Conservation (phyloP, 2,329 filamentous ascomycete genomes). For the Penicillium sp. region DNA sequence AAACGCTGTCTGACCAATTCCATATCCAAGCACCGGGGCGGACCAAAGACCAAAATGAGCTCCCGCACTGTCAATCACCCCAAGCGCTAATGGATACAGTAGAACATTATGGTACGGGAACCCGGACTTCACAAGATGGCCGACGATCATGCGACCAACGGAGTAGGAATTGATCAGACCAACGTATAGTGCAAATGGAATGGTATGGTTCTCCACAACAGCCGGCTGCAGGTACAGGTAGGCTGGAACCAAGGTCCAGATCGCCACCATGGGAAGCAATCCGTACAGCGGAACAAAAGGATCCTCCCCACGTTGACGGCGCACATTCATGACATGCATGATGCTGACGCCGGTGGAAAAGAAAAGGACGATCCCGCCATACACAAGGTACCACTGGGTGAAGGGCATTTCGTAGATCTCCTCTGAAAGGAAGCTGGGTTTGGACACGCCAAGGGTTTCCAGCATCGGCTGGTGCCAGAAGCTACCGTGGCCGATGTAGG, state of each 20-base stretch:
- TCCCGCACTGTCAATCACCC: slow-evolving; percentile 73
- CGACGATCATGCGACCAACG: slow-evolving; percentile 91
- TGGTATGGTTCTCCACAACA: slow-evolving; percentile 74
- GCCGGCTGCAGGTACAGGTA: slow-evolving; percentile 82
- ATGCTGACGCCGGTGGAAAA: slow-evolving; percentile 72
- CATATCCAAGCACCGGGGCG: slow-evolving; percentile 61
- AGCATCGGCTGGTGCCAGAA: slow-evolving; percentile 90
- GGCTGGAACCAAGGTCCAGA: slow-evolving; percentile 68
- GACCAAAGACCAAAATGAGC: slow-evolving; percentile 64
- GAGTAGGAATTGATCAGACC: slow-evolving; percentile 91
- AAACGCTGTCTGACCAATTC: slow-evolving; percentile 83
- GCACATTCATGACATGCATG: slow-evolving; percentile 75
- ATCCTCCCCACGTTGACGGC: slow-evolving; percentile 65
- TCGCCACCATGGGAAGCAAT: slow-evolving; percentile 69
- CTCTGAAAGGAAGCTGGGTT: slow-evolving; percentile 60
- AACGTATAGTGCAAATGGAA: slow-evolving; percentile 84
- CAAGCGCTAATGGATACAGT: slow-evolving; percentile 67
- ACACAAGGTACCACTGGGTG: slow-evolving; percentile 87
- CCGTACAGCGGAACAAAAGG: slow-evolving; percentile 65
- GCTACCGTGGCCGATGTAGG: slow-evolving; percentile 75
- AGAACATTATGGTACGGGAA: slow-evolving; percentile 92
- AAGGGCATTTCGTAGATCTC: slow-evolving; percentile 72
- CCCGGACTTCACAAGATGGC: slow-evolving; percentile 76
- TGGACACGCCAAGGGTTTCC: slow-evolving; percentile 61
- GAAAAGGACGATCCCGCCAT: slow-evolving; percentile 72